Evolutionary conservation across 768 basidiomycete genomes (phyloP).

Genomic region (Grammothele lineata): DNA sequence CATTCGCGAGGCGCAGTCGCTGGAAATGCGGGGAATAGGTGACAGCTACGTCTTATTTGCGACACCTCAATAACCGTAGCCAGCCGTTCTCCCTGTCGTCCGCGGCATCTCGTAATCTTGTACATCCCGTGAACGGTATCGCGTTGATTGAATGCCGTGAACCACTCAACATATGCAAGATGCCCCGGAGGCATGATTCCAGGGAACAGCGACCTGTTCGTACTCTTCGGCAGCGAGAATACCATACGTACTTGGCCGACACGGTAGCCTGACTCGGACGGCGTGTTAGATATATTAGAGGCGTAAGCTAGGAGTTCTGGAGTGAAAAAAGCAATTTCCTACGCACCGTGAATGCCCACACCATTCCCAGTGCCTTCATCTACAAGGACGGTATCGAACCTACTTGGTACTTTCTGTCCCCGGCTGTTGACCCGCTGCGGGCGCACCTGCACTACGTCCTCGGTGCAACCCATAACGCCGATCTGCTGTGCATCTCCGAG

Average conservation of each 20-base stretch:
- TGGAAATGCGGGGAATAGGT: slow-evolving; percentile 32
- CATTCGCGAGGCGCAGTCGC: slow-evolving; percentile 25
- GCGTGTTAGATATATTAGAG: background rate
- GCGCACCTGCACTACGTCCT: slow-evolving; percentile 30
- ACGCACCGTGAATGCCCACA: slow-evolving; percentile 17
- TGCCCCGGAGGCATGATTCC: slow-evolving; percentile 6
- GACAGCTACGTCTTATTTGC: slow-evolving; percentile 24
- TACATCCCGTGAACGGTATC: slow-evolving; percentile 24
- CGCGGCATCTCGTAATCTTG: slow-evolving; percentile 15
- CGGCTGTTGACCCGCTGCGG: slow-evolving; percentile 20
- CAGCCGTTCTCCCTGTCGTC: slow-evolving; percentile 1
- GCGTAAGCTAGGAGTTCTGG: no score
- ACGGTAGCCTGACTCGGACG: slow-evolving; percentile 20
- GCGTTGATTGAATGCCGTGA: slow-evolving; percentile 16
- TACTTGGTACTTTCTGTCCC: slow-evolving; percentile 14
- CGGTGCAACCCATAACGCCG: slow-evolving; percentile 3
- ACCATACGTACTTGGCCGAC: slow-evolving; percentile 23
- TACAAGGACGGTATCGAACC: slow-evolving; percentile 35
- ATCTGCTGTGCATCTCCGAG: slow-evolving; percentile 12
- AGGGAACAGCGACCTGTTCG: background rate
- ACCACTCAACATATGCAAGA: slow-evolving; percentile 31
- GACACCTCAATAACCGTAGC: slow-evolving; percentile 24
- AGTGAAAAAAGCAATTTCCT: background rate
- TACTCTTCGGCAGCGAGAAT: slow-evolving; percentile 18
- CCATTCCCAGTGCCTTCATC: background rate